Evolutionary conservation across 192 early-diverging fungal genomes (phyloP).

Genomic region (Coemansia sp.): DNA sequence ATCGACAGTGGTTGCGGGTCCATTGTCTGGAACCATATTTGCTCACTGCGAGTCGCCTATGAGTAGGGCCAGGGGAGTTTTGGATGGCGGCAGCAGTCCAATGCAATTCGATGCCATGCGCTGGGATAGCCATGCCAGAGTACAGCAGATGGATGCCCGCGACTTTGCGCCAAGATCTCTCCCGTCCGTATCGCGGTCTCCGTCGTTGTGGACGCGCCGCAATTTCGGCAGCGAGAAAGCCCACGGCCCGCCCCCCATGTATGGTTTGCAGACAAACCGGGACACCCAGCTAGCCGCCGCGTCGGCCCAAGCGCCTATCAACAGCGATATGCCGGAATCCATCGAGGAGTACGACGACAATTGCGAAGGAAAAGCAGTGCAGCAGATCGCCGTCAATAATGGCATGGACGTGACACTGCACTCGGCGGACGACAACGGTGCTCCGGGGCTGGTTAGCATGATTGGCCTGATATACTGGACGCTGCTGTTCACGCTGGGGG

Average conservation of each 20-base stretch:
- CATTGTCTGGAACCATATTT: not conserved
- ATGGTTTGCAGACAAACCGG: not conserved
- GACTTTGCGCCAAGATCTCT: not conserved
- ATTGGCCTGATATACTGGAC: slow-evolving; percentile 53
- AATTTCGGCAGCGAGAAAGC: not conserved
- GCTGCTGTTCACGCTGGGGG: slow-evolving; percentile 50
- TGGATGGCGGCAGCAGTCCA: not conserved
- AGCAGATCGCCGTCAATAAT: not conserved
- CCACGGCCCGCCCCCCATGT: not conserved
- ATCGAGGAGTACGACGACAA: slow-evolving; percentile 21
- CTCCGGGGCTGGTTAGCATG: slow-evolving; percentile 33
- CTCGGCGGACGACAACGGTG: not conserved
- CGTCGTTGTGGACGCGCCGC: not conserved
- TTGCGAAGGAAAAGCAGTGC: not conserved
- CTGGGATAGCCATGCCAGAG: not conserved
- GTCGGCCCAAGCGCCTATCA: not conserved
- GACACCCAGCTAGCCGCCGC: not conserved
- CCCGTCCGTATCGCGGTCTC: not conserved
- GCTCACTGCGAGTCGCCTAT: not conserved
- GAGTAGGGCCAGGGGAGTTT: not conserved
- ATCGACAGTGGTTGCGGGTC: not conserved
- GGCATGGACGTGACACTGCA: not conserved
- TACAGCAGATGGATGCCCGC: not conserved
- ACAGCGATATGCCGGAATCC: slow-evolving; percentile 5
- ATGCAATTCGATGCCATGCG: not conserved